Evolutionary conservation across 1,139 yeast species (phyloP), one percentile per base, ranked within the genome.

Genomic region (Geotrichum siamense): DNA sequence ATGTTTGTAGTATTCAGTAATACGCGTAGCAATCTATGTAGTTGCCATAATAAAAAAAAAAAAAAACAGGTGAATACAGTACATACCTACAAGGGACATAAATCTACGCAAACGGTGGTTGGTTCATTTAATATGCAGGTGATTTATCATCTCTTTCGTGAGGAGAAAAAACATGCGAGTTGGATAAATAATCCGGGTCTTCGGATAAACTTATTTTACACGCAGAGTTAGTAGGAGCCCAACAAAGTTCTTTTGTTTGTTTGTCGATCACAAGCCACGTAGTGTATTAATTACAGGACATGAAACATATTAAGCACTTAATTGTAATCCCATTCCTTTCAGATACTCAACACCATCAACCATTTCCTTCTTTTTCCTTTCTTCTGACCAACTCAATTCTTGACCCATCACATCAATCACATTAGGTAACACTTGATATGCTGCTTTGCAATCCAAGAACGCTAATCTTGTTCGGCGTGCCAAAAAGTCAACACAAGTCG

Each of bases 401-500:
- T 75, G 69, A 55, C 79, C 85, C 94, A 89, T 83, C 51, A 86
- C 74, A 55, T 82, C 84, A 46, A 85, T 87, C 38, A 89, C 94
- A 50, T 82, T 82, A 51, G 87, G 94, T 45, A 89, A 79, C 10
- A 94, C 85, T 48, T 69, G 72, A 53, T 79, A 68, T 23, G 97
- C 95, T 55, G 84, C 91, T 63, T 79, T 78, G 38, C 94, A 86
- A 67, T 89, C 89, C 61, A 89, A 72, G 70, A 87, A 89, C 2
- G 96, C 96, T 62, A 86, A 78, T 67, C 97, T 79, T 45, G 94
- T 82, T 72, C 97, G 82, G 71, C 97, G 82, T 47, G 94, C 87
- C 53, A 89, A 72, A 72, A 89, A 87, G 65, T 89, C 97, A 48
- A 82, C 68, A 41, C 96, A 94, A 10, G 91, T 83, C 66, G 94